These are phyloP conservation scores for Globisporangium canariense DNA, from an alignment of 352 stramenopile genomes.

Conservation along the genomic window DNA sequence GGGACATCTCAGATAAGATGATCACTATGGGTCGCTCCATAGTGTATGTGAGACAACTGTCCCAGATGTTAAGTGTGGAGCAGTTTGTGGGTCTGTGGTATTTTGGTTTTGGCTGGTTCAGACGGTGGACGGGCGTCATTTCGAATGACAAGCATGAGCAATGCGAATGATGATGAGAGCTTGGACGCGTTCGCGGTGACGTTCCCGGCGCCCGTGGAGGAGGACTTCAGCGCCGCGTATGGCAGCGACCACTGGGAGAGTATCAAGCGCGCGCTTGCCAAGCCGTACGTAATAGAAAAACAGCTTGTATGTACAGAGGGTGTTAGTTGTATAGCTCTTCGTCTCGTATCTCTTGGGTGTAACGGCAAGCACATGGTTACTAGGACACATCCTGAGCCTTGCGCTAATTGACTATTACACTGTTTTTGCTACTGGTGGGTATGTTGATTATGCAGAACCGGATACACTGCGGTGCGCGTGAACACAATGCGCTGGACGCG, in stretches of 20 bases:
- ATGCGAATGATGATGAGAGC: not conserved
- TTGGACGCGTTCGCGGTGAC: conserved; percentile 66
- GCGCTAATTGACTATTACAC: not conserved
- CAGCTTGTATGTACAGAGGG: not conserved
- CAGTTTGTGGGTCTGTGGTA: not conserved
- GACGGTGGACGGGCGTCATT: not conserved
- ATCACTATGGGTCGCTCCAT: too few species aligned
- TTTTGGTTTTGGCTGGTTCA: conserved; percentile 4
- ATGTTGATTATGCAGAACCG: conserved; percentile 30
- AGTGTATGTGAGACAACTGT: not conserved
- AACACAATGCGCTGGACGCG: conserved; percentile 65
- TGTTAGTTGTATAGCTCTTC: not conserved
- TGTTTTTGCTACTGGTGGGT: not conserved
- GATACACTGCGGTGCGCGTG: conserved; percentile 75
- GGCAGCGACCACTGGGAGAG: conserved; percentile 55
- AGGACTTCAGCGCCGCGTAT: conserved; percentile 56
- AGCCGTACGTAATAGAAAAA: conserved; percentile 33
- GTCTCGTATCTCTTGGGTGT: too few species aligned
- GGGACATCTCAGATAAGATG: not conserved
- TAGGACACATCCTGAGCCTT: too few species aligned
- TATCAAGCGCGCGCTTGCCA: conserved; percentile 73
- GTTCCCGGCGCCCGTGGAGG: conserved; percentile 68
- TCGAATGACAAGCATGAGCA: conserved; percentile 17
- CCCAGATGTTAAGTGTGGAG: not conserved
- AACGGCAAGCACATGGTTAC: too few species aligned